Percentiles rank a stretch among this genome's conserved stretches.
Conservation (phyloP, 345 rosid species). For the Syzygium aromaticum region DNA sequence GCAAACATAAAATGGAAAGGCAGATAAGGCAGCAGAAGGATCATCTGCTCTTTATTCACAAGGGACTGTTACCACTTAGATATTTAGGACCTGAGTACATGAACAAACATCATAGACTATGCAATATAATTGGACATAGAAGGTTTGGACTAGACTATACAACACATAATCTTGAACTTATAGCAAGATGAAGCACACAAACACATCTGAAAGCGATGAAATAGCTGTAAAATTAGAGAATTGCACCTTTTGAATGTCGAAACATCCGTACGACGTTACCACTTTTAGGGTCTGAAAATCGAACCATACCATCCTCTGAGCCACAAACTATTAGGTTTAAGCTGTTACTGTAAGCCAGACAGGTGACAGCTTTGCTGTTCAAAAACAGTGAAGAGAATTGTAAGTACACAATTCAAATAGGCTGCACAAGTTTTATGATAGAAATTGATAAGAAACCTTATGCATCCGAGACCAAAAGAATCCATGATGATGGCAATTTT, state of each 20-base stretch:
- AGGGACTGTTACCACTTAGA: neutral
- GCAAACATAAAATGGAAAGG: neutral
- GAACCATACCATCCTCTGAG: slow-evolving; percentile 70
- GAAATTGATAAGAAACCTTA: neutral
- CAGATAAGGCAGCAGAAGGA: neutral
- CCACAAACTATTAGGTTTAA: slow-evolving; percentile 65
- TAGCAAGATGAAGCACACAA: neutral
- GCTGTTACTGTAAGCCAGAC: slow-evolving; percentile 49
- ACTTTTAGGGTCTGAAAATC: slow-evolving; percentile 53
- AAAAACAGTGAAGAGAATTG: neutral
- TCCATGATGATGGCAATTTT: neutral
- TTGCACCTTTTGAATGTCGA: slow-evolving; percentile 54
- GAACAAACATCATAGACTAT: neutral
- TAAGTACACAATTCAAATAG: neutral
- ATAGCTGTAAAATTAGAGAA: neutral
- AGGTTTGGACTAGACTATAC: neutral
- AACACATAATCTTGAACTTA: neutral
- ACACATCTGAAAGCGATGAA: neutral
- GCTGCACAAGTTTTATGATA: neutral
- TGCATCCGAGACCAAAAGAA: neutral
- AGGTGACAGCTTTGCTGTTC: slow-evolving; percentile 65
- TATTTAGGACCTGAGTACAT: neutral
- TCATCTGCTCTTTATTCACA: neutral
- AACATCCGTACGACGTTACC: slow-evolving; percentile 41
- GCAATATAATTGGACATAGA: neutral